Base-by-base conservation (phyloP, 495 filamentous ascomycete genomes). In the Aspergillus saccharolyticus region DNA sequence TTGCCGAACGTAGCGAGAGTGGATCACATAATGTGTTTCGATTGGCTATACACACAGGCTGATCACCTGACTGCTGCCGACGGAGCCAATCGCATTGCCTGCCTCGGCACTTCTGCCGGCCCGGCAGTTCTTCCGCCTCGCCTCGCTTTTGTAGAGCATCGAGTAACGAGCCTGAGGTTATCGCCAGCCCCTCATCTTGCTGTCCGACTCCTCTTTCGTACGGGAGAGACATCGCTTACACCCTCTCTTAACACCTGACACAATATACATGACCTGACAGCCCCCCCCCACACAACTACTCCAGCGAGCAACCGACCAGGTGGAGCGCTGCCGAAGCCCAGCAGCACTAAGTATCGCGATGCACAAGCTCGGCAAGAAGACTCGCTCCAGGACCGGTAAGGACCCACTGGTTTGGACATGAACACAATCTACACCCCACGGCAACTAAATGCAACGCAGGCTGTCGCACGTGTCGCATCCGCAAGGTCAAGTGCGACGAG, bases 401-500 rank as follows among this genome's bases (percentile, higher is more conserved):
- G 63, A 68, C 63, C 58, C 62, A 56, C 64, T n/a, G n/a, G n/a
- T n/a, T 21, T n/a, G 21, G 21, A 21, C 17, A n/a, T n/a, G n/a
- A n/a, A n/a, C n/a, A n/a, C n/a, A n/a, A n/a, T n/a, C n/a, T n/a
- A n/a, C n/a, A n/a, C n/a, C n/a, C n/a, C n/a, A n/a, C n/a, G n/a
- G n/a, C n/a, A n/a, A n/a, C n/a, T n/a, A n/a, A 14, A 33, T 19
- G 39, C 44, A 19, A 48, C 33, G 24, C 50, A 66, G 69, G 67
- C 17, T 73, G 69, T 53, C 67, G 67, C 22, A 72, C 72, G 42
- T 75, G 72, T 62, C 61, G 66, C 18, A 66, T 68, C 33, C 68
- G 70, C 50, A 70, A 70, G 58, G 64, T 70, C 17, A 72, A 70
- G 63, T 75, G 67, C 42, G 72, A 70, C 42, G 67, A 73, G 47